Evolutionary conservation across 345 rosid species (phyloP).

Genomic region (Melaleuca alternifolia): DNA sequence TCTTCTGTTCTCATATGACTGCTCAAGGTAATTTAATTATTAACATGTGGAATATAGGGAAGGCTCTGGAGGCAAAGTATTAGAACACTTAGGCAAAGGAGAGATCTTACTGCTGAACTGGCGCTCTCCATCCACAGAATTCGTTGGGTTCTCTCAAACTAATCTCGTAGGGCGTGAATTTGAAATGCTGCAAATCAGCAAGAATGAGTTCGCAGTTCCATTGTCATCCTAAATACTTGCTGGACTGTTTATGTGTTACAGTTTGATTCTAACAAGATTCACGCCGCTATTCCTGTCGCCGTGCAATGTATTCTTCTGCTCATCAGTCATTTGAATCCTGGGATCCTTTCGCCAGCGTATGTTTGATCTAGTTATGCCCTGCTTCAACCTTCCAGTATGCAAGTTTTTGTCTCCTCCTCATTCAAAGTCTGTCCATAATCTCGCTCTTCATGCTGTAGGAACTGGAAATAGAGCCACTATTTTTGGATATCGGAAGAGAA

Average conservation of each 20-base stretch:
- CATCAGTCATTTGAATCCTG: background rate
- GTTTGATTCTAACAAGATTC: background rate
- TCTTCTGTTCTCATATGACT: too few species aligned
- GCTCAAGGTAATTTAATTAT: too few species aligned
- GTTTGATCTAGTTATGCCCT: too few species aligned
- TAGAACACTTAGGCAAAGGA: too few species aligned
- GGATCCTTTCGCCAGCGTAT: too few species aligned
- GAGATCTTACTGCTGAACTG: too few species aligned
- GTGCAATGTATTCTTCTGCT: background rate
- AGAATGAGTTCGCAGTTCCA: background rate
- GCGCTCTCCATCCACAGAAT: too few species aligned
- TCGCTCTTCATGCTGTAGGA: background rate
- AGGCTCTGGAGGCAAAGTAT: too few species aligned
- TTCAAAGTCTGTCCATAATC: too few species aligned
- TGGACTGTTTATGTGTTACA: background rate
- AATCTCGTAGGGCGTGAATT: background rate
- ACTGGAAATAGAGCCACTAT: background rate
- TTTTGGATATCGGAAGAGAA: background rate
- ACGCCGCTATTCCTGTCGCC: background rate
- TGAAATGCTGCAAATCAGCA: background rate
- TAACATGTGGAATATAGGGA: too few species aligned
- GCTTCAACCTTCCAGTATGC: too few species aligned
- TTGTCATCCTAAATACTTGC: background rate
- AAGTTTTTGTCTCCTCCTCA: too few species aligned
- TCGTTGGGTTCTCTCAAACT: fast-evolving